Conservation (phyloP, 2,329 filamentous ascomycete genomes). For the Celoporthe dispersa region DNA sequence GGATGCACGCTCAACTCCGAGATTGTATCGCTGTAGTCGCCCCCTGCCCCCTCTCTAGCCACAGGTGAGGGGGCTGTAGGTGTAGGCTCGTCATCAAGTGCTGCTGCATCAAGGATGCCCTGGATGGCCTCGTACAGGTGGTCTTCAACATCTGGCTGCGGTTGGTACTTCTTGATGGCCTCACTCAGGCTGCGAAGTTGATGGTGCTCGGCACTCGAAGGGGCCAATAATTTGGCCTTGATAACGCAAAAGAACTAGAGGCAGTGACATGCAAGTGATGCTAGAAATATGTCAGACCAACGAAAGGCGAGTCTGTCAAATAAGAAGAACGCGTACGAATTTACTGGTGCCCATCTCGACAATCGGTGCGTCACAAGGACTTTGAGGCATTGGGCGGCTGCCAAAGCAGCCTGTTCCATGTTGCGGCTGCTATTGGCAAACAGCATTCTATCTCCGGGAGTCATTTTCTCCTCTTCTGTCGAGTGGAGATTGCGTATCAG, state of each 20-base stretch:
- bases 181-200: slow-evolving; percentile 50
- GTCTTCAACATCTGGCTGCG: slow-evolving; percentile 51
- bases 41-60: slow-evolving; percentile 6
- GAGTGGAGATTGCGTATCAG: slow-evolving; percentile 45
- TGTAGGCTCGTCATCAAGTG: slow-evolving; percentile 39
- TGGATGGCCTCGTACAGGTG: slow-evolving; percentile 49
- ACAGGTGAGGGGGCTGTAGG: slow-evolving; percentile 20
- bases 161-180: slow-evolving; percentile 51
- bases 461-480: slow-evolving; percentile 34
- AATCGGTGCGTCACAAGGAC: slow-evolving; percentile 51
- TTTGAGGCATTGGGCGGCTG: slow-evolving; percentile 51
- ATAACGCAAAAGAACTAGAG: slow-evolving; percentile 42
- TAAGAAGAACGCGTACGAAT: slow-evolving; percentile 44
- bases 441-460: slow-evolving; percentile 41
- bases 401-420: slow-evolving; percentile 49
- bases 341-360: slow-evolving; percentile 52
- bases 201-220: slow-evolving; percentile 47
- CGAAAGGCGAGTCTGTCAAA: background rate
- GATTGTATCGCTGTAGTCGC: slow-evolving; percentile 26
- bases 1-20: slow-evolving; percentile 42
- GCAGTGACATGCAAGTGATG: slow-evolving; percentile 43
- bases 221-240: slow-evolving; percentile 43
- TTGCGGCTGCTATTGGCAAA: slow-evolving; percentile 46
- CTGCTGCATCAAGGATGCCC: slow-evolving; percentile 48
- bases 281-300: slow-evolving; percentile 26